phyloP scores from a whole-genome alignment of 495 filamentous ascomycete genomes.

The Margaritispora aquatica region DNA sequence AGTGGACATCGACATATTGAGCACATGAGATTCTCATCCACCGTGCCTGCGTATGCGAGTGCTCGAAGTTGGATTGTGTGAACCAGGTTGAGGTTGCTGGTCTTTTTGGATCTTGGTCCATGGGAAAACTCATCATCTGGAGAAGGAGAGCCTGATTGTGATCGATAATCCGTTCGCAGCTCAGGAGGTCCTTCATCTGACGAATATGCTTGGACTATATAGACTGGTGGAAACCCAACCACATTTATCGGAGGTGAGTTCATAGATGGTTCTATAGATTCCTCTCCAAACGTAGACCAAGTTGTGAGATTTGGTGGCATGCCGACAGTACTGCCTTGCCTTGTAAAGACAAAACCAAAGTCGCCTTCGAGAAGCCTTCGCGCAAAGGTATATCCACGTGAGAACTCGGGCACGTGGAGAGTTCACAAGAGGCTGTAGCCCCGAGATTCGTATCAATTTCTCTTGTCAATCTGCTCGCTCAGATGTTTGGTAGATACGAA shows the following conservation, averaged over 20 bases:
- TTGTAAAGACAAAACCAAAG: not conserved
- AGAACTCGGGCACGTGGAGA: not conserved
- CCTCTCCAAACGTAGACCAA: not conserved
- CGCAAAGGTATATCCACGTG: too few species aligned
- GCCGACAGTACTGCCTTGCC: too few species aligned
- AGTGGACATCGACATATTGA: slow-evolving; percentile 77
- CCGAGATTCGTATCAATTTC: too few species aligned
- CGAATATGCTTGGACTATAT: not conserved
- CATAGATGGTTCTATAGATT: not conserved
- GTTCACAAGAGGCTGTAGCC: not conserved
- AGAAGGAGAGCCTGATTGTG: slow-evolving; percentile 1
- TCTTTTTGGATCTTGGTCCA: not conserved
- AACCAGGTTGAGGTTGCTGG: slow-evolving; percentile 7
- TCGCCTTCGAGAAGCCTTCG: not conserved
- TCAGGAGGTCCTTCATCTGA: not conserved
- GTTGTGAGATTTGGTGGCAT: not conserved
- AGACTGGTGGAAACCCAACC: not conserved
- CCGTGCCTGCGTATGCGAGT: slow-evolving; percentile 61
- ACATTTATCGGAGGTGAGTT: not conserved
- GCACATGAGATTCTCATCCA: slow-evolving; percentile 77
- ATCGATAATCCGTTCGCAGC: not conserved
- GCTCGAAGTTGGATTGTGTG: slow-evolving; percentile 51
- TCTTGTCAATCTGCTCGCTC: too few species aligned
- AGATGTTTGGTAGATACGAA: too few species aligned
- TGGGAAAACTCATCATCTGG: not conserved